Base-by-base conservation (phyloP, 805 yeast genomes). In the Ogataea parapolymorpha region DNA sequence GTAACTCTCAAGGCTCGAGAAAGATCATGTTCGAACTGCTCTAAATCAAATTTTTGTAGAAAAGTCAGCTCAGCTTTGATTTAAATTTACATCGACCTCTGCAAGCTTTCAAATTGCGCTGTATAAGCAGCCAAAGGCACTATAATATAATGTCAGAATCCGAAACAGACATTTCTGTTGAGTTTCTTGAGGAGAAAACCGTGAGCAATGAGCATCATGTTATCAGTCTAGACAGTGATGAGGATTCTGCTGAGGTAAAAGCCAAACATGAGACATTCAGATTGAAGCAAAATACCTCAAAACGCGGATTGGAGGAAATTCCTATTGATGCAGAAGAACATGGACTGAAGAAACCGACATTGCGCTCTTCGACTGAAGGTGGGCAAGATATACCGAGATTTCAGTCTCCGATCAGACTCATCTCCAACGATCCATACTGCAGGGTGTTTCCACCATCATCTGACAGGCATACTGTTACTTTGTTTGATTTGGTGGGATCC, bases 401-500 rank as follows among this genome's bases (percentile, higher is more conserved):
- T 20, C 22, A 41, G 22, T 61, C 66, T 6, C 60, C 59, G 6
- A 53, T 62, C 13, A 35, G 61, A 32, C 35, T 62, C 32, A 47
- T 59, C 12, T 31, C 55, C 5, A 56, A 54, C 29, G 45, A 51
- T 2, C 44, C 44, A 2, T 56, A 59, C 32, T 57, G 60, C 32
- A 14, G 26, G 1, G 32, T 43, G 23, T 57, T 43, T 29, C 42
- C 48, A n/a, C 44, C 46, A 3, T 14, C 39, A n/a, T 58, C 49
- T 5, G 51, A 63, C 29, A 36, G 15, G 18, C 65, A 62, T 32
- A 45, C 62, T 1, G 48, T 64, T n/a, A 38, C 56, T 5, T 33
- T 63, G 46, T 33, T 37, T 7, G 62, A 58, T 11, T 22, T 63
- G 15, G 26, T 62, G 2, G 60, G 64, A 0, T 54, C 62, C 1